Base-by-base conservation (phyloP, 2,329 filamentous ascomycete genomes). In the Aspergillus eucalypticola region DNA sequence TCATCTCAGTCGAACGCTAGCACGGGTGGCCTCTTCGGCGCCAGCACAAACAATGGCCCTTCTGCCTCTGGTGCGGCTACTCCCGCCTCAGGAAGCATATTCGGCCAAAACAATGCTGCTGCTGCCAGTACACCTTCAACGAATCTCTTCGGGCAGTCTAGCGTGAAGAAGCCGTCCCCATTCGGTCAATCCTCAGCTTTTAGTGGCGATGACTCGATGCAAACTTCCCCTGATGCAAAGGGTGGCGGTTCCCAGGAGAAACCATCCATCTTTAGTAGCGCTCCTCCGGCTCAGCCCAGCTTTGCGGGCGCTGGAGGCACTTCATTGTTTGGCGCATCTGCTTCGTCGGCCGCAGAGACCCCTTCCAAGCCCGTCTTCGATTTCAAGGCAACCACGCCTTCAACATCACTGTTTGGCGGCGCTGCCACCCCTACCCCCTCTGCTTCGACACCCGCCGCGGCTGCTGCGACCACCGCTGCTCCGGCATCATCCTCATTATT, bases 141-240 rank as follows among this genome's bases (percentile, higher is more conserved):
- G n/a, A 64, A 62, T 42, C 27, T 70, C 2, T 72, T 72, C 49
- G 68, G 64, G 11, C 66, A 66, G 54, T 54, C 66, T 21, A 67
- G 62, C 27, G 54, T 62, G n/a, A 60, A 56, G 19, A 68, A 69
- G 25, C 61, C 68, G 21, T 61, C 65, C 27, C 39, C 67, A n/a
- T 74, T 75, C 57, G 67, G 66, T 10, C 69, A 74, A 54, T 69
- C 71, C 8, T 61, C 64, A 32, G 60, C 65, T 17, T 60, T 66
- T 35, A 35, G 32, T 42, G 58, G 65, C 8, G 54, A 41, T 27
- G 72, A 75, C 44, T 67, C 69, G 8, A 75, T 75, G 72, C 72
- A 75, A 51, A 74, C 69, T 17, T 75, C 73, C 5, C 72, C 73
- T 5, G 72, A 75, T 35, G 64, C 66, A 2, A 71, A 71, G 52